Conservation (phyloP, 2,329 filamentous ascomycete genomes). For the Talaromyces sp. region DNA sequence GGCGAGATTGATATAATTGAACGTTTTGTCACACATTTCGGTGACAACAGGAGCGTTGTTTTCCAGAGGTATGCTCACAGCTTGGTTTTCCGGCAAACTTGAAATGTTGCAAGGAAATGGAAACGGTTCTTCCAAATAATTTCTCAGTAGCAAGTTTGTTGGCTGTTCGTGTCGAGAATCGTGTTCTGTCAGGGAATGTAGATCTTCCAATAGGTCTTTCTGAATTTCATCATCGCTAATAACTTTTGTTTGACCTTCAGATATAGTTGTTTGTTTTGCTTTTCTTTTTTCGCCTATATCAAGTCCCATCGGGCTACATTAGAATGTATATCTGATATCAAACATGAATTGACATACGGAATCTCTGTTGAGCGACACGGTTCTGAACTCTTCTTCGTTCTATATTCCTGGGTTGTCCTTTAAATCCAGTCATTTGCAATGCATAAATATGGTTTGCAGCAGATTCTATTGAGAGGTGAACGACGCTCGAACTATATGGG, state of each 20-base stretch:
- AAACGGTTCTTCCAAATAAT: neutral
- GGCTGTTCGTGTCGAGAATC: neutral
- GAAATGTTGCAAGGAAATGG: neutral
- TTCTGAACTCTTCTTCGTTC: neutral
- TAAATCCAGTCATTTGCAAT: too few species aligned
- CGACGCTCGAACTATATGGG: too few species aligned
- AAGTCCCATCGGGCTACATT: neutral
- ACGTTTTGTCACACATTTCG: neutral
- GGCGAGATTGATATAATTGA: neutral
- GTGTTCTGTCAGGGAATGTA: neutral
- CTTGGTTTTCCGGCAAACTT: neutral
- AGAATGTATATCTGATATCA: neutral
- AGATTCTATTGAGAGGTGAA: too few species aligned
- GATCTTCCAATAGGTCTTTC: neutral
- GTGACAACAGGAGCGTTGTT: neutral
- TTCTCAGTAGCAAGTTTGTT: neutral
- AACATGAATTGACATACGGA: neutral
- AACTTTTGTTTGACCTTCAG: neutral
- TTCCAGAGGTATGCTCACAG: neutral
- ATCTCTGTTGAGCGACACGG: neutral
- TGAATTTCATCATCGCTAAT: neutral
- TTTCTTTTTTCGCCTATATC: neutral
- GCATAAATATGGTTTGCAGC: too few species aligned
- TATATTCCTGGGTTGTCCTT: too few species aligned
- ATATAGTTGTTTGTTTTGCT: neutral